phyloP scores from a whole-genome alignment of 495 filamentous ascomycete genomes.

The Niebla homalea region DNA sequence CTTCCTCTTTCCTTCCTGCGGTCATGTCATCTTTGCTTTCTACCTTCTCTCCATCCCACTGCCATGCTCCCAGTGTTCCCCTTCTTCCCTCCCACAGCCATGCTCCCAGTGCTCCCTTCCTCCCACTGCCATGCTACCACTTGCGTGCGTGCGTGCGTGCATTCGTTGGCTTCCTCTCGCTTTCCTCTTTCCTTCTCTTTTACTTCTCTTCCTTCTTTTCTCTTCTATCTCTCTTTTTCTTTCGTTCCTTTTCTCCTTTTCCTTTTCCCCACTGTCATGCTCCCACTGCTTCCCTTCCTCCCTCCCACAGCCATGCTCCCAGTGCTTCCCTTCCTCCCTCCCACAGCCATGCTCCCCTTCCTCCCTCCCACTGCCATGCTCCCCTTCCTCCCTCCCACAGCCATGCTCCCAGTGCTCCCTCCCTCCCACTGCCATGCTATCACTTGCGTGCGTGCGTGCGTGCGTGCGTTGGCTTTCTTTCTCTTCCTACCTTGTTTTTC shows the following conservation, averaged over 20 bases:
- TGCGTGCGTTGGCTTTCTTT: background rate
- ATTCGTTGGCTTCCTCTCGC: background rate
- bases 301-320: too few species aligned
- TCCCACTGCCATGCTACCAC: background rate
- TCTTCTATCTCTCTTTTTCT: background rate
- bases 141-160: too few species aligned
- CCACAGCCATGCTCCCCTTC: too few species aligned
- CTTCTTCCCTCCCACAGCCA: conserved; percentile 30
- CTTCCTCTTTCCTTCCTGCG: background rate
- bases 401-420: too few species aligned
- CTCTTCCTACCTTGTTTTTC: too few species aligned
- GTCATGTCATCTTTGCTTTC: conserved; percentile 2
- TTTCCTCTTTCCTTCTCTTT: too few species aligned
- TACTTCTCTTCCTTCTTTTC: background rate
- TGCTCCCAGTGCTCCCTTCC: conserved; percentile 22
- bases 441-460: too few species aligned
- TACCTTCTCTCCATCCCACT: conserved; percentile 1
- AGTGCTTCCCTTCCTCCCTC: too few species aligned
- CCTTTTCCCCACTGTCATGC: too few species aligned
- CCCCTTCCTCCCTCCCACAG: background rate
- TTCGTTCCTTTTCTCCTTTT: too few species aligned
- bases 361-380: background rate
- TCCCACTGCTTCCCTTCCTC: too few species aligned
- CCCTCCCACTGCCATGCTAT: background rate
- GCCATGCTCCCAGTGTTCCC: background rate